Evolutionary conservation across 2,329 filamentous ascomycete genomes (phyloP).

Genomic region (Microdochium paspali): DNA sequence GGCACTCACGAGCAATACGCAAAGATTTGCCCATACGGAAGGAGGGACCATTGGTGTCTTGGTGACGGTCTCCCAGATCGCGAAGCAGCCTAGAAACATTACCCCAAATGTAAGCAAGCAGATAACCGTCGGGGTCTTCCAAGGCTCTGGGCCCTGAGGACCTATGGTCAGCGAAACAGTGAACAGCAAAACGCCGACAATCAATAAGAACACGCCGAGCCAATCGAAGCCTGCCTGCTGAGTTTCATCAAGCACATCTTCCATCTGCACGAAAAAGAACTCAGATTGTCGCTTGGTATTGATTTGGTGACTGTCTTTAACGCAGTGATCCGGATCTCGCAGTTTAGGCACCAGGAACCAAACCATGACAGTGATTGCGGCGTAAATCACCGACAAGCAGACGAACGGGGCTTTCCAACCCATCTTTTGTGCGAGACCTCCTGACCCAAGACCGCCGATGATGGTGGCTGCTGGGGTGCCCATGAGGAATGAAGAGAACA

Average conservation of each 20-base stretch:
- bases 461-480: slow-evolving; percentile 21
- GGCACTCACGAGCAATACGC: slow-evolving; percentile 17
- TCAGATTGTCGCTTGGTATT: no score
- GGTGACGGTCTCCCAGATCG: slow-evolving; percentile 20
- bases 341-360: slow-evolving; percentile 19
- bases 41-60: slow-evolving; percentile 20
- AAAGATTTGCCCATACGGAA: slow-evolving; percentile 17
- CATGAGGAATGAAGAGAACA: slow-evolving; percentile 22
- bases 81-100: slow-evolving; percentile 18
- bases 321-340: no score
- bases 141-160: slow-evolving; percentile 19
- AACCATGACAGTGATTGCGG: slow-evolving; percentile 12
- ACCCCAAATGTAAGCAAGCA: slow-evolving; percentile 18
- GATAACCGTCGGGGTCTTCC: slow-evolving; percentile 22
- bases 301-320: no score
- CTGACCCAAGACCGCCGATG: slow-evolving; percentile 21
- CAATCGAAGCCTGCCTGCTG: slow-evolving; percentile 17
- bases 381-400: slow-evolving; percentile 18
- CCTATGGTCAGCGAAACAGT: slow-evolving; percentile 20
- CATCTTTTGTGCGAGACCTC: slow-evolving; percentile 15
- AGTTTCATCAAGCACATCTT: slow-evolving; percentile 6
- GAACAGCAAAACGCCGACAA: slow-evolving; percentile 18
- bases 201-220: slow-evolving; percentile 16
- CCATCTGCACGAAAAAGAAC: slow-evolving; percentile 8
- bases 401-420: slow-evolving; percentile 21